phyloP scores from a whole-genome alignment of 768 basidiomycete genomes.

The Lactarius psammicola region DNA sequence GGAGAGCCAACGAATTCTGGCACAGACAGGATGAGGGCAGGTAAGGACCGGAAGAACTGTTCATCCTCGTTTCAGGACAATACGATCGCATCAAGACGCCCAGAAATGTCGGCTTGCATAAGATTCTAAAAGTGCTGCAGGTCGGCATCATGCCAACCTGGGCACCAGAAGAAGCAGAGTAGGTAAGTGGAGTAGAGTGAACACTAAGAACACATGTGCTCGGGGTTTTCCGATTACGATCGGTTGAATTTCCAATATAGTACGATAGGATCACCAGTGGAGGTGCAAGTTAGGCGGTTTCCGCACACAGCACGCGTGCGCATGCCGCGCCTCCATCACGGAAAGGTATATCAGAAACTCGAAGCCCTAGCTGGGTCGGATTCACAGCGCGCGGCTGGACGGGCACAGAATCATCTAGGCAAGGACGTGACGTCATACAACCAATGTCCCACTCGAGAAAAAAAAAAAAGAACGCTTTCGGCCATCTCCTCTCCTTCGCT shows the following conservation, averaged over 20 bases:
- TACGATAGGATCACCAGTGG: background rate
- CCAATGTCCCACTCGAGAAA: background rate
- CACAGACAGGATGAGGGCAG: background rate
- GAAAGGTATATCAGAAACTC: slow-evolving; percentile 1
- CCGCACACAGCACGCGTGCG: background rate
- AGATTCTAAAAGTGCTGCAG: too few relatives aligned
- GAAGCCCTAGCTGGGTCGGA: background rate
- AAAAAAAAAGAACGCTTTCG: background rate
- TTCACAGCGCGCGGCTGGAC: background rate
- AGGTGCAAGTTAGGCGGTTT: background rate
- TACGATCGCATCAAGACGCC: slow-evolving; percentile 46
- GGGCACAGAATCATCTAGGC: background rate
- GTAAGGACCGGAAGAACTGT: background rate
- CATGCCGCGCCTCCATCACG: background rate
- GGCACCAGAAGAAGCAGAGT: background rate
- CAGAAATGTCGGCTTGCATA: too few relatives aligned
- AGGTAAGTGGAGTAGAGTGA: background rate
- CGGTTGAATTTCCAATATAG: background rate
- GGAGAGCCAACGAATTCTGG: background rate
- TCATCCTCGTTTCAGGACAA: background rate
- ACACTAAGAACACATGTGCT: background rate
- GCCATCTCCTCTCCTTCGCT: background rate
- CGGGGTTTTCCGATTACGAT: background rate
- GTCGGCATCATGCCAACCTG: background rate
- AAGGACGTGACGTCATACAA: slow-evolving; percentile 7